These are phyloP conservation scores for Diplotaxis tenuifolia DNA, from an alignment of 345 rosid species.

Conservation along the genomic window DNA sequence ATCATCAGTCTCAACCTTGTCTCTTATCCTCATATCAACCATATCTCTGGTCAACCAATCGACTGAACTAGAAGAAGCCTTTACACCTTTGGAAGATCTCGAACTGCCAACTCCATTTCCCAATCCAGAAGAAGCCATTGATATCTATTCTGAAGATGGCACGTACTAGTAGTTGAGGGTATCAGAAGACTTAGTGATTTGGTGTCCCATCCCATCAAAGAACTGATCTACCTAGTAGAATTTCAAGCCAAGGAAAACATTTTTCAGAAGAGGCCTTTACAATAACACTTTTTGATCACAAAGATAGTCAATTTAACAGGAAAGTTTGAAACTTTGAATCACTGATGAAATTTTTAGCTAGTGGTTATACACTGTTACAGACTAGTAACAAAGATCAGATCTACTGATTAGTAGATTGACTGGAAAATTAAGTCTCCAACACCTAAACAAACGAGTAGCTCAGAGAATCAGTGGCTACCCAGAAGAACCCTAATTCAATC, in stretches of 20 bases:
- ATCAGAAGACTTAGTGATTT: slow-evolving; percentile 33
- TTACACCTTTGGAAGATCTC: slow-evolving; percentile 77
- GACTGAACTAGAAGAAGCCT: slow-evolving; percentile 87
- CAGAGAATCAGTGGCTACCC: slow-evolving; percentile 15
- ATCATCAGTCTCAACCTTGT: slow-evolving; percentile 75
- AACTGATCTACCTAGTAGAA: slow-evolving; percentile 48
- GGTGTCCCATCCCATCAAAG: slow-evolving; percentile 47
- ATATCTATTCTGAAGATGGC: slow-evolving; percentile 24
- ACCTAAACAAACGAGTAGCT: slow-evolving; percentile 12
- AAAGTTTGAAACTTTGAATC: not conserved
- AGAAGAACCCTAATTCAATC: slow-evolving; percentile 34
- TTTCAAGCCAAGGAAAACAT: slow-evolving; percentile 13
- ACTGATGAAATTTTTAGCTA: not conserved
- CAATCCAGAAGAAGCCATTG: slow-evolving; percentile 82
- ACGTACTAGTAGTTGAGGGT: slow-evolving; percentile 43
- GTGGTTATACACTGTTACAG: slow-evolving; percentile 7
- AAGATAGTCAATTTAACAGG: not conserved
- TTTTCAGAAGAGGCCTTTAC: not conserved
- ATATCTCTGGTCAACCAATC: slow-evolving; percentile 96
- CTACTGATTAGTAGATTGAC: slow-evolving; percentile 14
- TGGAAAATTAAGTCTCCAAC: slow-evolving; percentile 6
- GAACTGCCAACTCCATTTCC: slow-evolving; percentile 98
- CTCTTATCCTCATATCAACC: slow-evolving; percentile 89
- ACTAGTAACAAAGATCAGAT: slow-evolving; percentile 25
- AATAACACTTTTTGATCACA: not conserved